Conservation (phyloP, 169 alveolate species). For the Cryptosporidium felis region DNA sequence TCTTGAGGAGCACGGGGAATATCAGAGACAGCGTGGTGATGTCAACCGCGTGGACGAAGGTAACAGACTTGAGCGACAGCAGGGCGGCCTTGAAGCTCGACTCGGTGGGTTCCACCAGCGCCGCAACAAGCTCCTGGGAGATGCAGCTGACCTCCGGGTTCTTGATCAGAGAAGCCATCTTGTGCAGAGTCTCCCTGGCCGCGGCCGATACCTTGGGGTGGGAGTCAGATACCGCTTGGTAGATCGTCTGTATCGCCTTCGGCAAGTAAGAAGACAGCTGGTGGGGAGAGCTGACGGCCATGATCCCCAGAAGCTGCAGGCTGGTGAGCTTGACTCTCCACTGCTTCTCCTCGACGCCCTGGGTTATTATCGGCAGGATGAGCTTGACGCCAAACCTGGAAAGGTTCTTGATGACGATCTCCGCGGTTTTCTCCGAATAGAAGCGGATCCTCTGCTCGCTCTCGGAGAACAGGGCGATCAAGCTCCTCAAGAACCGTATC, state of each 20-base stretch:
- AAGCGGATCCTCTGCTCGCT: constrained; percentile 37
- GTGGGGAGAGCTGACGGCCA: constrained; percentile 49
- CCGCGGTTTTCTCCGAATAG: constrained; percentile 62
- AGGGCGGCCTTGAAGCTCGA: constrained; percentile 11
- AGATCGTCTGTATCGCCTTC: constrained; percentile 37
- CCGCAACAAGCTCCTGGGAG: constrained; percentile 8
- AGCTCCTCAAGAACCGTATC: neutral
- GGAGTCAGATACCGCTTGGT: constrained; percentile 39
- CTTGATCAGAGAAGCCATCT: constrained; percentile 24
- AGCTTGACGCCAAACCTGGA: constrained; percentile 70
- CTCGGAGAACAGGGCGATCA: constrained; percentile 27
- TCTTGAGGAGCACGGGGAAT: constrained; percentile 44
- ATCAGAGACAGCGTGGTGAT: constrained; percentile 41
- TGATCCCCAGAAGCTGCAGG: constrained; percentile 74
- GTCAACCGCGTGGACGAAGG: constrained; percentile 48
- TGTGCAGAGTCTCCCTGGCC: constrained; percentile 35
- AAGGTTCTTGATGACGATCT: constrained; percentile 56
- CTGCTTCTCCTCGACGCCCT: constrained; percentile 70
- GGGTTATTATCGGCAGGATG: constrained; percentile 66
- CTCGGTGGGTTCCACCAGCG: constrained; percentile 63
- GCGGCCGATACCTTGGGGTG: constrained; percentile 68
- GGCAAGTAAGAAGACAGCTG: constrained; percentile 42
- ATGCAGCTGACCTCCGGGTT: constrained; percentile 43
- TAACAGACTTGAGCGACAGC: constrained; percentile 17
- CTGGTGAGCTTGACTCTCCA: constrained; percentile 78